phyloP scores from a whole-genome alignment of 768 basidiomycete genomes.

The Tricholoma bakamatsutake region DNA sequence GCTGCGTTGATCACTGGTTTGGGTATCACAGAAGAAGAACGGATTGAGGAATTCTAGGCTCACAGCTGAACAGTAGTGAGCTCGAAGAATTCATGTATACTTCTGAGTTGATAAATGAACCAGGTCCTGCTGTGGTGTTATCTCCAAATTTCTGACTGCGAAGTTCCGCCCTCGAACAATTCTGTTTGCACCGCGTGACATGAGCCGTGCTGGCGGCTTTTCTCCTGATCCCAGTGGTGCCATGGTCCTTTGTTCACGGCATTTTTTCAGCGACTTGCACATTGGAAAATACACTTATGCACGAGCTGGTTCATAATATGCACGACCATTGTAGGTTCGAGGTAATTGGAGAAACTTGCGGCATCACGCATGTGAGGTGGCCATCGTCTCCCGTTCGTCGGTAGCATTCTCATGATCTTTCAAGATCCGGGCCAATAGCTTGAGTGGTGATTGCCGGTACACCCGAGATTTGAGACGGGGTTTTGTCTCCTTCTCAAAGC shows the following conservation, averaged over 20 bases:
- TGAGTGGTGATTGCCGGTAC: constrained; percentile 91
- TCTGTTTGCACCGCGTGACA: constrained; percentile 80
- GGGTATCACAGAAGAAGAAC: constrained; percentile 41
- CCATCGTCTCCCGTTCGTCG: constrained; percentile 15
- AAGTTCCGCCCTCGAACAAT: constrained; percentile 66
- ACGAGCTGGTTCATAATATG: constrained; percentile 85
- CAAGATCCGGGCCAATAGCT: constrained; percentile 91
- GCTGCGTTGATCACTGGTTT: constrained; percentile 42
- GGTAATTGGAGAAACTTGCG: constrained; percentile 87
- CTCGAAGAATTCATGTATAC: constrained; percentile 10
- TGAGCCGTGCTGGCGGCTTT: constrained; percentile 73
- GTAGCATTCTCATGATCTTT: background rate
- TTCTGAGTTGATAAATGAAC: background rate
- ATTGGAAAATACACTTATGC: constrained; percentile 89
- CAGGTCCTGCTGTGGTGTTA: constrained; percentile 88
- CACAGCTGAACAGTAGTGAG: constrained; percentile 58
- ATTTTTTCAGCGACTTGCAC: constrained; percentile 74
- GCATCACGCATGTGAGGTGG: constrained; percentile 96
- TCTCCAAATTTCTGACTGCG: constrained; percentile 67
- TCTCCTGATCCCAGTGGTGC: constrained; percentile 62
- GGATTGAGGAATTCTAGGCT: constrained; percentile 32
- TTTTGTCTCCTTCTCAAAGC: constrained; percentile 78
- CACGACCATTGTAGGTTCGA: constrained; percentile 95
- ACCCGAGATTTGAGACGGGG: constrained; percentile 76
- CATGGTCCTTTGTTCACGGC: constrained; percentile 81